These are phyloP conservation scores for Taiozyma sp. DNA, from an alignment of 1,139 yeast genomes.

Conservation along the genomic window DNA sequence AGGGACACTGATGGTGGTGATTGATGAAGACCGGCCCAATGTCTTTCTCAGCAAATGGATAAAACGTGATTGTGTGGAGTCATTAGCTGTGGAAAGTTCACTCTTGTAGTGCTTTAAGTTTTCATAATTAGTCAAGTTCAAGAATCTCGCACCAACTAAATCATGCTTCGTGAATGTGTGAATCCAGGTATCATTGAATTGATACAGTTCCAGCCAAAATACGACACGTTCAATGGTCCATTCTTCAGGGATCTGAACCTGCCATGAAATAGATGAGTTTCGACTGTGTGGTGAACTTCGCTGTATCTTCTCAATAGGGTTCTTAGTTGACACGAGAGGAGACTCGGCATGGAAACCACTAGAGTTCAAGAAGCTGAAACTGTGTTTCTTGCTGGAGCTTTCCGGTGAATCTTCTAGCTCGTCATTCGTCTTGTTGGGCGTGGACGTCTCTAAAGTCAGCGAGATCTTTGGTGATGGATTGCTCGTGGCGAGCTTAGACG, in stretches of 20 bases:
- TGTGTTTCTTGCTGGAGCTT: slow-evolving; percentile 8
- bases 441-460: slow-evolving; percentile 20
- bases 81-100: slow-evolving; percentile 44
- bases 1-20: slow-evolving; percentile 12
- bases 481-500: slow-evolving; percentile 2
- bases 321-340: slow-evolving; percentile 4
- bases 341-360: slow-evolving; percentile 15
- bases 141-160: slow-evolving; percentile 58
- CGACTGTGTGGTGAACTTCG: slow-evolving; percentile 29
- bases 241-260: slow-evolving; percentile 39
- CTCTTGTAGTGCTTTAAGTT: slow-evolving; percentile 42
- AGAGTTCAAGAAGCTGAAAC: slow-evolving; percentile 23
- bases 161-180: slow-evolving; percentile 55
- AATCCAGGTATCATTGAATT: slow-evolving; percentile 72
- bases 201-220: slow-evolving; percentile 62
- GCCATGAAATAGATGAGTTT: slow-evolving; percentile 34
- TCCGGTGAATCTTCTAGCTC: slow-evolving; percentile 5
- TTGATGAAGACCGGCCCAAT: slow-evolving; percentile 33
- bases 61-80: slow-evolving; percentile 49
- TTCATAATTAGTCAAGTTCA: slow-evolving; percentile 67
- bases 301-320: slow-evolving; percentile 1
- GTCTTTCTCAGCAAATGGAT: slow-evolving; percentile 48
- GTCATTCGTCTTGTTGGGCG: slow-evolving; percentile 13
- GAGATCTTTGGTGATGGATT: slow-evolving; percentile 14
- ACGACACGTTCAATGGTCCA: slow-evolving; percentile 72